These are phyloP conservation scores for Phytophthora sp. DNA, from an alignment of 352 stramenopile genomes.

Conservation along the genomic window DNA sequence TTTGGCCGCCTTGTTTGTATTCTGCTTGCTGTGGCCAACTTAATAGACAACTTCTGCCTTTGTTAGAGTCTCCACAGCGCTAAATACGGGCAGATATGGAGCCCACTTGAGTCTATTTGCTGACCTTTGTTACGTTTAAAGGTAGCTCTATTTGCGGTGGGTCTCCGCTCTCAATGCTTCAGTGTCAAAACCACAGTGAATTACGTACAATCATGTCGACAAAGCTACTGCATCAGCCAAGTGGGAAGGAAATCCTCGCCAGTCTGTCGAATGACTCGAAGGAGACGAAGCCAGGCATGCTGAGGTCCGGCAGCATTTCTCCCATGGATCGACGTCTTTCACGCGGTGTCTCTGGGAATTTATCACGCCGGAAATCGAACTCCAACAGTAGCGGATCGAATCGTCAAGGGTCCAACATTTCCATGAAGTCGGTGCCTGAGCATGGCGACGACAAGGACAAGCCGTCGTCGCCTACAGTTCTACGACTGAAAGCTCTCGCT, in stretches of 20 bases:
- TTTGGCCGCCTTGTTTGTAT: slow-evolving; percentile 20
- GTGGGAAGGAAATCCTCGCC: slow-evolving; percentile 3
- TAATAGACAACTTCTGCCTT: slow-evolving; percentile 34
- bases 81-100: neutral
- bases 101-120: too few species aligned
- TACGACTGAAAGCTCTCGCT: slow-evolving; percentile 51
- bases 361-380: slow-evolving; percentile 19
- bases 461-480: slow-evolving; percentile 45
- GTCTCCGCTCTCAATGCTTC: too few species aligned
- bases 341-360: slow-evolving; percentile 1
- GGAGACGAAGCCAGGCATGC: neutral
- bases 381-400: slow-evolving; percentile 10
- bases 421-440: slow-evolving; percentile 22
- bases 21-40: slow-evolving; percentile 10
- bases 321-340: slow-evolving; percentile 19
- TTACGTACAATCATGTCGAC: too few species aligned
- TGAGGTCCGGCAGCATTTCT: slow-evolving; percentile 25
- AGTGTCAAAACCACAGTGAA: too few species aligned
- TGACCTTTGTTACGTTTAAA: too few species aligned
- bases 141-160: too few species aligned
- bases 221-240: slow-evolving; percentile 4
- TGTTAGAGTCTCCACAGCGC: neutral
- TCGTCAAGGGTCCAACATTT: slow-evolving; percentile 12
- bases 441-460: slow-evolving; percentile 22
- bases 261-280: slow-evolving; percentile 8